These are phyloP conservation scores for Kentomonas sorsogonicus DNA, from an alignment of 208 protist genomes.

Conservation along the genomic window DNA sequence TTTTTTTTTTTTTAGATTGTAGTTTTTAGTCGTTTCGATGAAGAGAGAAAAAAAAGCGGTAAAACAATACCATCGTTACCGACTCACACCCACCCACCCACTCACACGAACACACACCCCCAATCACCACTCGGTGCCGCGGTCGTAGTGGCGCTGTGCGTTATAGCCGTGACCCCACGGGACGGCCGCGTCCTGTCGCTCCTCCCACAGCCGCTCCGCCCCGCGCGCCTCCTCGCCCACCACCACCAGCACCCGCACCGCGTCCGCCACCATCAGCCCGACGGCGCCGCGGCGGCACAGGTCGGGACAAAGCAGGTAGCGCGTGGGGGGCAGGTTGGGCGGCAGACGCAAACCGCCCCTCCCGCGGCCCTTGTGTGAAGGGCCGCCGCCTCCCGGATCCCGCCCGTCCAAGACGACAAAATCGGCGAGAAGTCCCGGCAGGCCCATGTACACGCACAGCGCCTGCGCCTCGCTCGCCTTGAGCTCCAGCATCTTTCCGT, in stretches of 20 bases:
- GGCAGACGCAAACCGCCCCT: slow-evolving; percentile 10
- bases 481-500: too few species aligned
- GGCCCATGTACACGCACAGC: too few species aligned
- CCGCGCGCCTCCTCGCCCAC: slow-evolving; percentile 54
- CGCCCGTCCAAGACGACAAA: too few species aligned
- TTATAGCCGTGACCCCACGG: too few species aligned
- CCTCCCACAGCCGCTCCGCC: slow-evolving; percentile 24
- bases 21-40: neutral
- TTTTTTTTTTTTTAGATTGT: neutral
- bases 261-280: slow-evolving; percentile 61
- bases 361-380: too few species aligned
- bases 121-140: too few species aligned
- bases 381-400: too few species aligned
- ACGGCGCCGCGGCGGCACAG: slow-evolving; percentile 44
- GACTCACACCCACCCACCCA: neutral
- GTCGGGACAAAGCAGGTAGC: slow-evolving; percentile 71
- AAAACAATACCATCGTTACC: neutral
- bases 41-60: slow-evolving; percentile 11
- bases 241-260: slow-evolving; percentile 57
- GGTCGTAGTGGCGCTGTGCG: slow-evolving; percentile 45
- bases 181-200: slow-evolving; percentile 10
- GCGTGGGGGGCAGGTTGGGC: slow-evolving; percentile 33
- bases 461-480: too few species aligned
- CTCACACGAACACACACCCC: neutral
- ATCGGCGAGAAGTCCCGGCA: too few species aligned